Percentiles rank a stretch among this genome's conserved stretches.
phyloP scores from a whole-genome alignment of 1,139 yeast genomes.

The Arxiozyma slooffiae region DNA sequence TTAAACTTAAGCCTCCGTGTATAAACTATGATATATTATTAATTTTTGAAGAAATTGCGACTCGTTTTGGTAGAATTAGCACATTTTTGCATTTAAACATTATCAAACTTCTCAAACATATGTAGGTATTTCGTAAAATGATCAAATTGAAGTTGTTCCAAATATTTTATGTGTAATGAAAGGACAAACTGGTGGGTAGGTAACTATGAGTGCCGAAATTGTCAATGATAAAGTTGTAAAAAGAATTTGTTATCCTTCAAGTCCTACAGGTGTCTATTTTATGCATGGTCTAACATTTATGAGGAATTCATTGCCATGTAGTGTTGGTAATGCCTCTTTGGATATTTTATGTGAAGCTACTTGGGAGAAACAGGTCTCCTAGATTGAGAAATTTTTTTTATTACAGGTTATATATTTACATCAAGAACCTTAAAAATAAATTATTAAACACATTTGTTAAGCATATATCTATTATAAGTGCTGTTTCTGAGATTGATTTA shows the following conservation, averaged over 20 bases:
- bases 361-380: constrained; percentile 19
- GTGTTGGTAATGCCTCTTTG: constrained; percentile 29
- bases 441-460: constrained; percentile 17
- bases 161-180: constrained; percentile 30
- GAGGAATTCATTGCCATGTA: constrained; percentile 33
- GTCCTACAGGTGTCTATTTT: constrained; percentile 17
- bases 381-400: constrained; percentile 21
- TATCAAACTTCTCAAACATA: constrained; percentile 12
- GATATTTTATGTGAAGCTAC: constrained; percentile 25
- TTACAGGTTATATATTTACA: constrained; percentile 14
- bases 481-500: constrained; percentile 29
- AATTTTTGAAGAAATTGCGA: constrained; percentile 32
- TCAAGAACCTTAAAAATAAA: constrained; percentile 8
- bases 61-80: constrained; percentile 32
- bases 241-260: constrained; percentile 10
- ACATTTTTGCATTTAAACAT: constrained; percentile 29
- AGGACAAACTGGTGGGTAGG: constrained; percentile 30
- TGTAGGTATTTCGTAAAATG: constrained; percentile 6
- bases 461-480: constrained; percentile 27
- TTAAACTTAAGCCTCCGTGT: constrained; percentile 29
- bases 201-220: constrained; percentile 29
- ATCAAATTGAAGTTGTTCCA: constrained; percentile 25
- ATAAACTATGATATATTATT: constrained; percentile 26
- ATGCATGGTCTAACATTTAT: constrained; percentile 35
- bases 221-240: constrained; percentile 18